These are phyloP conservation scores for Thraustotheca clavata DNA, from an alignment of 352 stramenopile species.

Conservation along the genomic window DNA sequence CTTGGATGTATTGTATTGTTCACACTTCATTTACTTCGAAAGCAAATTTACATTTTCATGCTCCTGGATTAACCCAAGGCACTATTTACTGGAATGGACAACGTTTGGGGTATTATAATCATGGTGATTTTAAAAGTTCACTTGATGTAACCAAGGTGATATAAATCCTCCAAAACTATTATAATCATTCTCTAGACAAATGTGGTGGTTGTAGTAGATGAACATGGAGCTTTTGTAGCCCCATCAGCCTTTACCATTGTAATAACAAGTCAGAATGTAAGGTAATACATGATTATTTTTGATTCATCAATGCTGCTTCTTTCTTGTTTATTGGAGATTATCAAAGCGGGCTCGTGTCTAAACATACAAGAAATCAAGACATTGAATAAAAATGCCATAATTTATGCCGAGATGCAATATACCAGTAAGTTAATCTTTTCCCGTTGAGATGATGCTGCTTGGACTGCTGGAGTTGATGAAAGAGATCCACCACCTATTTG, in stretches of 20 bases:
- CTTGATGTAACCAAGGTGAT: neutral
- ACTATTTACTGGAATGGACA: slow-evolving; percentile 15
- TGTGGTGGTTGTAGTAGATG: neutral
- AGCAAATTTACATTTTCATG: neutral
- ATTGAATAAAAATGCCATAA: neutral
- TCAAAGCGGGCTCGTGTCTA: slow-evolving; percentile 20
- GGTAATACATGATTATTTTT: neutral
- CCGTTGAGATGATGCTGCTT: slow-evolving; percentile 5
- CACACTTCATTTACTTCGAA: neutral
- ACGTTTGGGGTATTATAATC: slow-evolving; percentile 1
- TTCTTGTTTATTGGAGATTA: neutral
- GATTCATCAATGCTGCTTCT: neutral
- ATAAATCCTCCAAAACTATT: neutral
- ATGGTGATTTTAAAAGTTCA: neutral
- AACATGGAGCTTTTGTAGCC: neutral
- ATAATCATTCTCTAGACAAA: neutral
- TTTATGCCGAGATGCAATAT: neutral
- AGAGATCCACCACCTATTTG: neutral
- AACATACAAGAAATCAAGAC: neutral
- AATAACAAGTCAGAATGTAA: too few relatives aligned
- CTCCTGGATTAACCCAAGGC: neutral
- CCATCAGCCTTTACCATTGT: neutral
- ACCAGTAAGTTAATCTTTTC: slow-evolving; percentile 19
- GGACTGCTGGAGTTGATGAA: neutral
- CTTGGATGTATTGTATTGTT: slow-evolving; percentile 1